These are phyloP conservation scores for Penicilliopsis zonata DNA, from an alignment of 495 filamentous ascomycete genomes.

Conservation along the genomic window DNA sequence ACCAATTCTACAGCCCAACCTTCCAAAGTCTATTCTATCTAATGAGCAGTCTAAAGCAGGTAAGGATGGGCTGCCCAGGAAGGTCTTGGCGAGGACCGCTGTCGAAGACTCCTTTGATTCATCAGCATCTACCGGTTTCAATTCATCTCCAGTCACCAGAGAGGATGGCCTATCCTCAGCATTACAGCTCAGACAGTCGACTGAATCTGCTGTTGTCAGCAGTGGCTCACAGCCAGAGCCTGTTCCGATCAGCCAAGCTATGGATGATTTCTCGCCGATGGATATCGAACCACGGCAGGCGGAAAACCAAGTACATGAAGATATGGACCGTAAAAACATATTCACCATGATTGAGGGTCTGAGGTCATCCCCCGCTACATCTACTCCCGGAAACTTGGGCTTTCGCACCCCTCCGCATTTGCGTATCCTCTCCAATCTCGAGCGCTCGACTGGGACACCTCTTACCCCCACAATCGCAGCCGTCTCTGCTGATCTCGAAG, in stretches of 20 bases:
- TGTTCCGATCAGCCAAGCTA: no score
- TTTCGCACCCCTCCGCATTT: slow-evolving; percentile 27
- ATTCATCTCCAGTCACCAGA: slow-evolving; percentile 17
- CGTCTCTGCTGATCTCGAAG: slow-evolving; percentile 28
- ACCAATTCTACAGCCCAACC: no score
- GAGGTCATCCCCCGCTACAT: slow-evolving; percentile 33
- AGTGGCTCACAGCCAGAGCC: no score
- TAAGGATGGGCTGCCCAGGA: no score
- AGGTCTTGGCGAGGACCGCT: slow-evolving; percentile 12
- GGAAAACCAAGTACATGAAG: no score
- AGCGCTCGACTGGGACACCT: slow-evolving; percentile 16
- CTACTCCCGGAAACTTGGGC: slow-evolving; percentile 16
- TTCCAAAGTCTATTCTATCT: no score
- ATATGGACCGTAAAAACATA: slow-evolving; percentile 27
- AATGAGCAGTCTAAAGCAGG: no score
- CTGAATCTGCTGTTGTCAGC: no score
- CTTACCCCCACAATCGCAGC: slow-evolving; percentile 37
- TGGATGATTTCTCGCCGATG: no score
- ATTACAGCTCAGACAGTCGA: slow-evolving; percentile 4
- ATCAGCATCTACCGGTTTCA: slow-evolving; percentile 3
- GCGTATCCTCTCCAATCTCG: slow-evolving; percentile 12
- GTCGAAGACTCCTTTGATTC: slow-evolving; percentile 7
- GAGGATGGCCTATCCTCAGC: slow-evolving; percentile 2
- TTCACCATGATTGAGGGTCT: slow-evolving; percentile 63
- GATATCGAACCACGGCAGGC: no score